Evolutionary conservation across 2,329 filamentous ascomycete species (phyloP), one percentile per base, ranked within the genome.

Genomic region (Shiraia bambusicola): DNA sequence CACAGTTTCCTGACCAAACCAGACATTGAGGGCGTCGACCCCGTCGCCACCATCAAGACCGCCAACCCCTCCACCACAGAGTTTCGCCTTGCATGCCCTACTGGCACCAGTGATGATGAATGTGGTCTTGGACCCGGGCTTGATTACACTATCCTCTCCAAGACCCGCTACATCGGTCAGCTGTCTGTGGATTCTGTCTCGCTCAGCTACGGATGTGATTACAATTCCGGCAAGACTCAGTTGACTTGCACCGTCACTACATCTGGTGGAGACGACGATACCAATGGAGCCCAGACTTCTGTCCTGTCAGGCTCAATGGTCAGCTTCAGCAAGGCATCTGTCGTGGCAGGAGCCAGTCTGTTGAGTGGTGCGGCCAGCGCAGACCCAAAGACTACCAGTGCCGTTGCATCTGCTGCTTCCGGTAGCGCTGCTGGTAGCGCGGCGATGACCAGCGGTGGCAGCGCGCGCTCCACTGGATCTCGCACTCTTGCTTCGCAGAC

Each of bases 171-270:
- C 45, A 30, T 55, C 22, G 59, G 52, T 11, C 34, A 47, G 28
- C 52, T 63, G 50, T 41, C 40, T 1, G 46, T 31, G 9, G 41
- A 40, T 10, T 28, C 22, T 12, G 45, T 56, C 25, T 53, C 49
- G 34, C 54, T 66, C 47, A 60, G 52, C 40, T 50, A 57, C 14
- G 50, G 48, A 14, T 65, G 61, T 45, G 56, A 59, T 26, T 52
- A 57, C 39, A 53, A 63, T 34, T 46, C 48, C 13, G 37, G 45
- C 31, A 47, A 42, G 2, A 39, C 37, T 4, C 43, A 59, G 26
- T 59, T 63, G 56, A 55, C 48, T 0, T 65, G 63, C 42, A 56
- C 44, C 2, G 60, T 57, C 3, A 41, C 47, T 14, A 52, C 59
- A 35, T 43, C 49, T 4, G 55, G 49, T 8, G 49, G 51, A 22